Evolutionary conservation across 768 basidiomycete species (phyloP), one percentile per base, ranked within the genome.

Genomic region (Pulveroboletus sp.): DNA sequence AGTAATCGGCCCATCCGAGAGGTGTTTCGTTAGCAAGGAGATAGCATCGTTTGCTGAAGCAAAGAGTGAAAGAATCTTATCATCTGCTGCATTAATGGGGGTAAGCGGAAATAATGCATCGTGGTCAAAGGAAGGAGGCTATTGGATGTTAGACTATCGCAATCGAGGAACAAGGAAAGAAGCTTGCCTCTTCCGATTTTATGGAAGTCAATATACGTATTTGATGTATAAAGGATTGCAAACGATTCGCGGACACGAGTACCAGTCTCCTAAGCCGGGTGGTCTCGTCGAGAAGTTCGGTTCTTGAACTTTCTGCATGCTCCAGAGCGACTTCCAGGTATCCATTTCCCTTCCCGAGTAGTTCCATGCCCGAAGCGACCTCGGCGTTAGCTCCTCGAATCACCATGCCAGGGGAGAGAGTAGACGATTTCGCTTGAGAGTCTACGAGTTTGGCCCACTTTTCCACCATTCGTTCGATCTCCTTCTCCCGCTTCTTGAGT

Each of bases 401-500:
- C 37, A 64, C 55, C 62, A 78, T 57, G 19, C 87, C 85, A 46
- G 79, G 74, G 5, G 76, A 66, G 1, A 72, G 60, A 1, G 68
- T 55, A 12, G 72, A 70, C 6, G 84, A 67, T 63, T 84, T 87
- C 1, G 77, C 64, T 64, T 92, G 90, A 10, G 75, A 63, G 48
- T 90, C 89, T 6, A 79, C 69, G 16, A 92, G 63, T 61, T 83
- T 90, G 24, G 74, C 70, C 87, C 87, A 90, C 54, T 80, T 82
- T 41, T 92, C 90, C 23, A 78, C 55, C 62, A 86, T 81, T 16
- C 82, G 76, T 57, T 92, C 90, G 16, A 84, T 67, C 34, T 93
- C 90, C 55, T 84, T 85, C 56, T 94, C 90, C 59, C 79, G 80
- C 73, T 86, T 87, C 75, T 85, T 90, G 29, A 90, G 63, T 62